Evolutionary conservation across 352 stramenopile genomes (phyloP).

Genomic region (Blastocystis sp.): DNA sequence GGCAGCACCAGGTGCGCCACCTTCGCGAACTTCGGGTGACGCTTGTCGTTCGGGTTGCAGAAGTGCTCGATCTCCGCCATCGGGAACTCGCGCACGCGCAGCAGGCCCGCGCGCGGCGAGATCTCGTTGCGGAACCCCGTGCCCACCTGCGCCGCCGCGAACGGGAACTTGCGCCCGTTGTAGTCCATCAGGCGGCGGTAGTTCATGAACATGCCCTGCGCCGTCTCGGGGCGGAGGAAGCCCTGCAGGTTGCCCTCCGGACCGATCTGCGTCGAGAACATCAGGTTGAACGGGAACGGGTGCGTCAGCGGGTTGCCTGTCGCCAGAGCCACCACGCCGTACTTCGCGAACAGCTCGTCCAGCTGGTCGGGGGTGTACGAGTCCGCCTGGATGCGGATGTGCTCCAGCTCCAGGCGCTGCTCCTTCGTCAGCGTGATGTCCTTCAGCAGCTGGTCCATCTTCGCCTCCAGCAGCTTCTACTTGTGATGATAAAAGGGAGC

Average conservation of each 20-base stretch:
- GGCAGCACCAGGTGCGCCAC: slow-evolving; percentile 84
- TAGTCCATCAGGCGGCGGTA: slow-evolving; percentile 94
- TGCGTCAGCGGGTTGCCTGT: slow-evolving; percentile 86
- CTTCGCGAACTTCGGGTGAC: slow-evolving; percentile 88
- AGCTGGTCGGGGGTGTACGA: slow-evolving; percentile 95
- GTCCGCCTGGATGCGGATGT: slow-evolving; percentile 89
- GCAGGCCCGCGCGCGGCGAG: slow-evolving; percentile 87
- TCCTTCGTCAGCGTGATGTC: slow-evolving; percentile 85
- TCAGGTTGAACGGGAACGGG: slow-evolving; percentile 98
- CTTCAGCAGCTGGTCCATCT: slow-evolving; percentile 93
- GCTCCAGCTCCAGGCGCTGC: slow-evolving; percentile 83
- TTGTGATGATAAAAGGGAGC: neutral
- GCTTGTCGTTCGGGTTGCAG: slow-evolving; percentile 95
- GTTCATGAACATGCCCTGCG: slow-evolving; percentile 98
- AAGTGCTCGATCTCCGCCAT: slow-evolving; percentile 99
- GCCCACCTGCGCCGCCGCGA: slow-evolving; percentile 85
- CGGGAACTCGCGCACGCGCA: slow-evolving; percentile 97
- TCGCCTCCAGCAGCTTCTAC: slow-evolving; percentile 59
- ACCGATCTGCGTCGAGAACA: slow-evolving; percentile 98
- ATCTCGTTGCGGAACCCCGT: slow-evolving; percentile 92
- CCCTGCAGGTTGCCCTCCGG: slow-evolving; percentile 90
- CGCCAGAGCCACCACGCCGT: slow-evolving; percentile 87
- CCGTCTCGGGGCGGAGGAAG: slow-evolving; percentile 96
- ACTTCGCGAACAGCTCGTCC: slow-evolving; percentile 85
- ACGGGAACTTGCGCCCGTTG: slow-evolving; percentile 89